Conservation (phyloP, 2,329 filamentous ascomycete species). For the Fusarium secorum region DNA sequence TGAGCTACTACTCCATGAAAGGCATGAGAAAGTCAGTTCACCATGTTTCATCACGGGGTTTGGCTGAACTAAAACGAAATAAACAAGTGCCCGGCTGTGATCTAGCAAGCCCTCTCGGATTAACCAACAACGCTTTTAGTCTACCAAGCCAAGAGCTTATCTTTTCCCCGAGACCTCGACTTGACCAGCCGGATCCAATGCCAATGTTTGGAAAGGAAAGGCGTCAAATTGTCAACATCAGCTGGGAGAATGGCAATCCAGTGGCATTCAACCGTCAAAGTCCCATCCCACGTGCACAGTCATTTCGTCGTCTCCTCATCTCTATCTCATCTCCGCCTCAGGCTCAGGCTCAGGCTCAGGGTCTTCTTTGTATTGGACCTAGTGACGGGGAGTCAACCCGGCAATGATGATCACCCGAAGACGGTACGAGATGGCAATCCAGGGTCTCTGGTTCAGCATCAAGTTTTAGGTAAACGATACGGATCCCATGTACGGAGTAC, state of each 20-base stretch:
- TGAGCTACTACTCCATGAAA: neutral
- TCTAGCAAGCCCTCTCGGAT: neutral
- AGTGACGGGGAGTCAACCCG: conserved; percentile 21
- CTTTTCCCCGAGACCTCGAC: neutral
- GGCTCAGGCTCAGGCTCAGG: conserved; percentile 6
- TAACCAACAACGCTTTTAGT: neutral
- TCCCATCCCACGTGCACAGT: conserved; percentile 7
- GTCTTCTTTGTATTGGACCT: neutral
- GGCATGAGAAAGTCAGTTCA: neutral
- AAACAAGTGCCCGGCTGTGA: neutral
- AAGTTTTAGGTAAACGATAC: neutral
- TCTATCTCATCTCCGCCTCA: conserved; percentile 13
- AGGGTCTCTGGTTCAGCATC: conserved; percentile 3
- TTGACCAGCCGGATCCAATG: conserved; percentile 6
- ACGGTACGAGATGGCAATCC: neutral
- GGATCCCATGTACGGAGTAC: neutral
- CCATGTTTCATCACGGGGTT: conserved; percentile 12
- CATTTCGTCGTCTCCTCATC: conserved; percentile 19
- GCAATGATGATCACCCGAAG: conserved; percentile 30
- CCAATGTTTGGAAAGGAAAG: neutral
- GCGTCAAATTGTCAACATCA: neutral
- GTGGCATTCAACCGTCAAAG: conserved; percentile 3
- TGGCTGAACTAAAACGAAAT: conserved; percentile 8
- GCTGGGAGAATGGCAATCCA: neutral
- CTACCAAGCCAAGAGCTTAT: conserved; percentile 1